Base-by-base conservation (phyloP, 495 filamentous ascomycete genomes). In the Ramalina peruviana region DNA sequence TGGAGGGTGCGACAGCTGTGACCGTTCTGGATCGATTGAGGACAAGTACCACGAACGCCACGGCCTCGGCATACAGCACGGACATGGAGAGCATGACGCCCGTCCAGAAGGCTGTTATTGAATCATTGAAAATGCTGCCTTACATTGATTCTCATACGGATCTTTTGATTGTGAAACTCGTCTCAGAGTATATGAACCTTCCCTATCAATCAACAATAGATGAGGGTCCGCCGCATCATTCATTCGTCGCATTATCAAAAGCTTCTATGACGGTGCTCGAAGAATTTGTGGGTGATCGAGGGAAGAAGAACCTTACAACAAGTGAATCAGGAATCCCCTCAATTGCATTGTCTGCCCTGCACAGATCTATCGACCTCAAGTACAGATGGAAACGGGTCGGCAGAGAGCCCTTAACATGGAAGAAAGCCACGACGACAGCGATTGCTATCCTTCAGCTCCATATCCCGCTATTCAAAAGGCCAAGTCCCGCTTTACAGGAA, bases 181-280 rank as follows among this genome's bases (percentile, higher is more conserved):
- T 89, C 15, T 73, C 84, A 6, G 73, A 83, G 36, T 75, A 94
- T 40, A 75, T 78, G 17, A 78, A 76, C 0, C 60, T 98, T 13
- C 77, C 86, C 3, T 86, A 83, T 59, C 59, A 52, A 43, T 38
- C 50, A n/a, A 19, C 48, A 15, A n/a, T 13, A 13, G 21, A 47
- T 21, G 15, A 45, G 10, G 36, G 25, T 10, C 17, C 23, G 13
- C 44, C 49, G 45, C 27, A 40, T 4, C 67, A 63, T 50, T 88
- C 85, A 1, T 96, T 85, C 59, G 78, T 98, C 43, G 88, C 92
- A 16, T 76, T 97, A 58, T 88, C 88, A 0, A 86, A 82, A 60
- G 72, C 78, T 19, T 73, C 80, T 41, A 92, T 93, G 67, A 69
- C 72, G 15, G 71, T 88, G 33, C 62, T 90, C 0, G 72, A 81